Evolutionary conservation across 2,329 filamentous ascomycete species (phyloP), one percentile per base, ranked within the genome.

Genomic region (Penicillium brevicompactum): DNA sequence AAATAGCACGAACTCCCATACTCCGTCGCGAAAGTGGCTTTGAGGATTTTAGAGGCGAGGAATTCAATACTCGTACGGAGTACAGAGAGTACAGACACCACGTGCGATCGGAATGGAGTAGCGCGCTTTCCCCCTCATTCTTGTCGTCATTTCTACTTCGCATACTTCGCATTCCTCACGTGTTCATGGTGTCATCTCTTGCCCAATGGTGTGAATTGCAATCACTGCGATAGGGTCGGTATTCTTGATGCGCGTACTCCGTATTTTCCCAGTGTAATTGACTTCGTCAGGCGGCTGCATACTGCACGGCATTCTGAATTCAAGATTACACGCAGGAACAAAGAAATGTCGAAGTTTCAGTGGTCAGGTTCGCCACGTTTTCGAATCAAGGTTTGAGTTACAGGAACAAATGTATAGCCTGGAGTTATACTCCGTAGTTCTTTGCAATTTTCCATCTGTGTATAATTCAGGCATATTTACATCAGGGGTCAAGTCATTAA

Each of bases 41-140:
- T 27, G 5, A 6, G 24, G 24, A 5, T 27, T 27, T 27, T 27
- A 8, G 24, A 27, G 24, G 8, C 8, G 24, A 27, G 18, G 18
- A 18, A 31, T 10, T 11, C 10, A 34, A 14, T 34, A 37, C 14
- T 37, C 14, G 34, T 37, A 37, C 13, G 14, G 34, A 37, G 11
- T 37, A 43, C 31, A 32, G 14, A 38, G 6, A 7, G 40, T 40
- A 14, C n/a, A 44, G 32, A 46, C 38, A 48, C 57, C 57, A 62
- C 55, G 55, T 60, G 58, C 21, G 53, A 60, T 62, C 58, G 55
- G 59, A 62, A 62, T 62, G 59, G 53, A 60, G 57, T 18, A 50
- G 22, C 37, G 18, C 16, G 32, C 13, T n/a, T 42, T 44, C 51
- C 55, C 55, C 55, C 53, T 50, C 53, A 45, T 46, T 52, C 44